Conservation (phyloP, 2,329 filamentous ascomycete species). For the Emericellopsis cladophorae region DNA sequence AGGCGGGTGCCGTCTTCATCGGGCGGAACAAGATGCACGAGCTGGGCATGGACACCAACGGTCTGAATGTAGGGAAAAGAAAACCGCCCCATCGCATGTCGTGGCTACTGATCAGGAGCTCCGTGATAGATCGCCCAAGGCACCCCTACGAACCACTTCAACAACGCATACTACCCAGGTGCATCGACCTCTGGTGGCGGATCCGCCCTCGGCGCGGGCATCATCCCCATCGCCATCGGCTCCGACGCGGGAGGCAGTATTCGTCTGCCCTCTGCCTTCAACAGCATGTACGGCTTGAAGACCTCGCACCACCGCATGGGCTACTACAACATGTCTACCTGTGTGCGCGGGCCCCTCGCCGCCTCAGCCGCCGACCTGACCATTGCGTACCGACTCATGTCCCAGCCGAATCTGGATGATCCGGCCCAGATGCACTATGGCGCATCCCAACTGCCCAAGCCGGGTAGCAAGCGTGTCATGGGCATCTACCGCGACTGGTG, state of each 20-base stretch:
- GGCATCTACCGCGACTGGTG: conserved; percentile 52
- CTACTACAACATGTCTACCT: conserved; percentile 34
- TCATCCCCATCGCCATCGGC: conserved; percentile 65
- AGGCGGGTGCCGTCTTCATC: conserved; percentile 21
- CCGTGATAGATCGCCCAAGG: conserved; percentile 43
- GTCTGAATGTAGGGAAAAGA: conserved; percentile 48
- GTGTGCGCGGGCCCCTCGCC: conserved; percentile 64
- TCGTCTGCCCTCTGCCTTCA: conserved; percentile 62
- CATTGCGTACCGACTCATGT: conserved; percentile 71
- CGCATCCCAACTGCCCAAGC: conserved; percentile 32
- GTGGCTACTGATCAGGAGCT: neutral
- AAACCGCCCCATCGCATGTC: neutral
- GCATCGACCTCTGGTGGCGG: conserved; percentile 69
- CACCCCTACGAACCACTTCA: conserved; percentile 68
- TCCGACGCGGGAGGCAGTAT: conserved; percentile 67
- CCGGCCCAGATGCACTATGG: conserved; percentile 50
- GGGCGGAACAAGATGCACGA: conserved; percentile 72
- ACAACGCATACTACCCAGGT: conserved; percentile 64
- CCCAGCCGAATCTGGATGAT: conserved; percentile 55
- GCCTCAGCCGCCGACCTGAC: conserved; percentile 66
- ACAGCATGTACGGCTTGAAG: conserved; percentile 74
- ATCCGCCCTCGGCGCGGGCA: conserved; percentile 55
- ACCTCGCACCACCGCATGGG: conserved; percentile 60
- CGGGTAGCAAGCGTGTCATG: conserved; percentile 43
- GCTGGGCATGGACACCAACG: conserved; percentile 70